A percentile compares a stretch with the other conserved stretches of the same genome.
Conservation (phyloP, 768 basidiomycete species). For the Gautieria morchelliformis region DNA sequence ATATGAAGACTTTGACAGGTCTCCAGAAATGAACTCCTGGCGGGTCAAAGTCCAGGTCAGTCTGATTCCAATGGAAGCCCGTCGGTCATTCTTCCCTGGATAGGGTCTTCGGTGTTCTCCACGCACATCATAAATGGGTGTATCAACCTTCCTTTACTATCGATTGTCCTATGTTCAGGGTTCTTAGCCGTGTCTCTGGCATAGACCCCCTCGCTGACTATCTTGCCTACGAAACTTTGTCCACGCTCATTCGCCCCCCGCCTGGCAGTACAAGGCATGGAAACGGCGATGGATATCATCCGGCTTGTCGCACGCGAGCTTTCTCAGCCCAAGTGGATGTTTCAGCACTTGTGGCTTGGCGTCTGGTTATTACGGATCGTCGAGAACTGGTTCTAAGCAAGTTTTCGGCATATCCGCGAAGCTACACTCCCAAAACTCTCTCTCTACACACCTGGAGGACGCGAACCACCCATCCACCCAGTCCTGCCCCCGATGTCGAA, state of each 20-base stretch:
- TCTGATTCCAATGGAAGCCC: background rate
- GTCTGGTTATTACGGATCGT: background rate
- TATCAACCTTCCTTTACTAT: background rate
- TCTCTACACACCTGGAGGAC: no score
- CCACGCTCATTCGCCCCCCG: background rate
- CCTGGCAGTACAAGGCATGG: background rate
- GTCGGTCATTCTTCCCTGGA: background rate
- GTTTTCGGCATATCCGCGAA: no score
- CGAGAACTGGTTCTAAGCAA: no score
- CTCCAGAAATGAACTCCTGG: background rate
- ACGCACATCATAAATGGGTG: background rate
- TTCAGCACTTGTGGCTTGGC: slow-evolving; percentile 1
- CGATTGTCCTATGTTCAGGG: background rate
- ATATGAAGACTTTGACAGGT: background rate
- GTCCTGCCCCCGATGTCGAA: no score
- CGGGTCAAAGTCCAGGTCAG: background rate
- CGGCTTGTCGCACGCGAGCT: background rate
- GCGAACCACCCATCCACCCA: no score
- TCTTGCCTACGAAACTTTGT: background rate
- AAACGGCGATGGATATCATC: background rate
- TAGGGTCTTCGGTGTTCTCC: no score
- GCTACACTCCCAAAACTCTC: no score
- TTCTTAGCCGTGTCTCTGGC: background rate
- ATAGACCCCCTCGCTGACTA: background rate
- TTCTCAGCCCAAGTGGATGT: background rate